These are phyloP conservation scores for Reutealis trisperma DNA, from an alignment of 345 rosid species.

Conservation along the genomic window DNA sequence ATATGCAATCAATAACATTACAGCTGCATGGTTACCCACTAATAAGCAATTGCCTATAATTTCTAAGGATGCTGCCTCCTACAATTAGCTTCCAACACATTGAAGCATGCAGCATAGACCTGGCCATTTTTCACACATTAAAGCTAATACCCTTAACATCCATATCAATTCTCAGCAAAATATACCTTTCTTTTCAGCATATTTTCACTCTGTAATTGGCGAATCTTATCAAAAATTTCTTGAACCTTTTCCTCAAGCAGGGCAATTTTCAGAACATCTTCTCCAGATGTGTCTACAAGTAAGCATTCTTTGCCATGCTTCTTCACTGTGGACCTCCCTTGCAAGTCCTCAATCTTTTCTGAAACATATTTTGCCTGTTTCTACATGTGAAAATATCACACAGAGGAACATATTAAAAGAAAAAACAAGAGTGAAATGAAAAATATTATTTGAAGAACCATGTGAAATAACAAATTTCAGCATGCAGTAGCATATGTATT, in stretches of 20 bases:
- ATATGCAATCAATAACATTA: neutral
- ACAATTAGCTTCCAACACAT: neutral
- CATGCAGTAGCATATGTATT: neutral
- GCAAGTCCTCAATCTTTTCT: constrained; percentile 49
- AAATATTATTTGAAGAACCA: neutral
- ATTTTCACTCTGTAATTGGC: constrained; percentile 52
- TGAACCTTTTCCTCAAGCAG: constrained; percentile 61
- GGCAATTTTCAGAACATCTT: constrained; percentile 34
- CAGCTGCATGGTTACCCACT: neutral
- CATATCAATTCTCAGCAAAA: neutral
- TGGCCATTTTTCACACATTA: neutral
- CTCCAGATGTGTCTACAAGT: constrained; percentile 28
- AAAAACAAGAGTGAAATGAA: neutral
- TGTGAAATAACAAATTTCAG: neutral
- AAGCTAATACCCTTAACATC: neutral
- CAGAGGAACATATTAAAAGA: neutral
- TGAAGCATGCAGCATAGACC: neutral
- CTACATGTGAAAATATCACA: constrained; percentile 38
- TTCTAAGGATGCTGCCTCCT: neutral
- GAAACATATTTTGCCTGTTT: constrained; percentile 51
- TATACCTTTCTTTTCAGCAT: constrained; percentile 65
- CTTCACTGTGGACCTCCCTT: constrained; percentile 25
- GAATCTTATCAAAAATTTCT: constrained; percentile 53
- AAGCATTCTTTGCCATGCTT: constrained; percentile 35
- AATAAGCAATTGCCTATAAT: no score